phyloP scores from a whole-genome alignment of 2,329 filamentous ascomycete genomes.

The Pseudohalonectria lignicola region DNA sequence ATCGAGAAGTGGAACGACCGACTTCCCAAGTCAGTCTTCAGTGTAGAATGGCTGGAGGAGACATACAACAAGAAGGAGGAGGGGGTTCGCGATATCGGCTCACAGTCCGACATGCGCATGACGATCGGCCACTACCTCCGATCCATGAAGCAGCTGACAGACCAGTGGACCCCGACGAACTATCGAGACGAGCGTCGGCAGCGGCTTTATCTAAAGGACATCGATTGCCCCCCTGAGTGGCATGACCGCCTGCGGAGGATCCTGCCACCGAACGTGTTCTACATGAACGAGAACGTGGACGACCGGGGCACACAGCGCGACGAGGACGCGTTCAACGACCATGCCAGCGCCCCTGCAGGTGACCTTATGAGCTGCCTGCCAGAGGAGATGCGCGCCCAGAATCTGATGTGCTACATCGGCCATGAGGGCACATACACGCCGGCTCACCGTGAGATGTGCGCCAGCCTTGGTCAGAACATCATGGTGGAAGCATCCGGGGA shows the following conservation, averaged over 20 bases:
- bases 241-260: conserved; percentile 64
- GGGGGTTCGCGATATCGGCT: conserved; percentile 69
- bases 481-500: conserved; percentile 85
- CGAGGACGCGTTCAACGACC: conserved; percentile 29
- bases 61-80: conserved; percentile 76
- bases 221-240: conserved; percentile 88
- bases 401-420: conserved; percentile 96
- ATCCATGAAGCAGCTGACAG: conserved; percentile 72
- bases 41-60: conserved; percentile 65
- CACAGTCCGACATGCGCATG: conserved; percentile 66
- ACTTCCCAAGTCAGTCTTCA: conserved; percentile 70
- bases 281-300: conserved; percentile 71
- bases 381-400: conserved; percentile 79
- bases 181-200: conserved; percentile 73
- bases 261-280: conserved; percentile 76
- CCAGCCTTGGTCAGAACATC: conserved; percentile 89
- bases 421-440: conserved; percentile 97
- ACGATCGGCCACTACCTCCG: conserved; percentile 84
- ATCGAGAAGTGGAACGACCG: conserved; percentile 78
- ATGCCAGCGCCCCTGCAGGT: conserved; percentile 59
- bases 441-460: conserved; percentile 95
- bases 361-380: conserved; percentile 94
- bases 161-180: conserved; percentile 67
- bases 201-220: conserved; percentile 90
- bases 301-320: conserved; percentile 23